These are phyloP conservation scores for Acanthamoeba sp. DNA, from an alignment of 208 protist genomes.

Conservation along the genomic window DNA sequence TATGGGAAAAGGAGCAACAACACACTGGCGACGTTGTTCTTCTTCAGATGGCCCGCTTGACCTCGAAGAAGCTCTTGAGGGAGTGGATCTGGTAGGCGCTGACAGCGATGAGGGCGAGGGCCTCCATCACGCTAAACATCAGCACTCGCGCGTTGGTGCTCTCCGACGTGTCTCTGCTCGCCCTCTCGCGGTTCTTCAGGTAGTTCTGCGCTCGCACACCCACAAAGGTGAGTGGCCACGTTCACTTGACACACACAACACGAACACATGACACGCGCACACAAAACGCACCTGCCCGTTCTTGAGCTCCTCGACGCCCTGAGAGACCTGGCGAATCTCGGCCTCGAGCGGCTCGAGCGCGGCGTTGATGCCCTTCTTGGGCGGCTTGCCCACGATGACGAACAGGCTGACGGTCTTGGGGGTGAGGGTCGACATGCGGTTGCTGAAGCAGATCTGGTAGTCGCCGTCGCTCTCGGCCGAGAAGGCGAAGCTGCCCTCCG, in stretches of 20 bases:
- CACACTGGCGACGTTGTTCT: too few relatives aligned
- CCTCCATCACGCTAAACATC: slow-evolving; percentile 82
- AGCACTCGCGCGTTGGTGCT: slow-evolving; percentile 81
- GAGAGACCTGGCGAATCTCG: background rate
- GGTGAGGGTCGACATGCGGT: slow-evolving; percentile 84
- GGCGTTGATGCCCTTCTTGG: background rate
- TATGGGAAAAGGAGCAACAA: too few relatives aligned
- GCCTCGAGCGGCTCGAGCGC: slow-evolving; percentile 43
- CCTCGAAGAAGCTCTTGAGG: slow-evolving; percentile 71
- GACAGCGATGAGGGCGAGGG: slow-evolving; percentile 77
- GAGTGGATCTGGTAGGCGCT: slow-evolving; percentile 79
- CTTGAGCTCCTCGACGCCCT: slow-evolving; percentile 32
- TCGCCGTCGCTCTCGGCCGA: slow-evolving; percentile 57
- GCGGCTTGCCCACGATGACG: slow-evolving; percentile 53
- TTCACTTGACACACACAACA: background rate
- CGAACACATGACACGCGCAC: background rate
- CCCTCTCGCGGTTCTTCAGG: slow-evolving; percentile 78
- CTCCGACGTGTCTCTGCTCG: slow-evolving; percentile 80
- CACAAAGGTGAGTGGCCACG: background rate
- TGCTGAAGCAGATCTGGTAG: slow-evolving; percentile 82
- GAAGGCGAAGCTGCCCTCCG: slow-evolving; percentile 77
- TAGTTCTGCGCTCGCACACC: slow-evolving; percentile 78
- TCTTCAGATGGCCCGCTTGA: slow-evolving; percentile 45
- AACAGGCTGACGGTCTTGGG: slow-evolving; percentile 79
- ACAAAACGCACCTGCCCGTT: background rate